Evolutionary conservation across 2,329 filamentous ascomycete genomes (phyloP).

Genomic region (Neopestalotiopsis rosae): DNA sequence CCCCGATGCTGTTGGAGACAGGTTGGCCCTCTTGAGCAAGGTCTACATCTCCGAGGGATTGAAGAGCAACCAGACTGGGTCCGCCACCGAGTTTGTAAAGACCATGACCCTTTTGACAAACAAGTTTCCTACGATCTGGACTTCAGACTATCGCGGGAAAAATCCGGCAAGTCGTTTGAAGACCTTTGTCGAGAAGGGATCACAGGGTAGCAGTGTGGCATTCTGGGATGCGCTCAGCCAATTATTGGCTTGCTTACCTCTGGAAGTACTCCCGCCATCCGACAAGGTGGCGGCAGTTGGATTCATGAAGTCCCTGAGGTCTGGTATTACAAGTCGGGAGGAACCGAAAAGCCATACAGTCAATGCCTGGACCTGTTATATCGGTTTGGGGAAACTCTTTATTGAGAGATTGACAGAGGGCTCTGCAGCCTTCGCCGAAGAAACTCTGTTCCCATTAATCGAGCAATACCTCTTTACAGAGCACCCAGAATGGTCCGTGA

Average conservation of each 20-base stretch:
- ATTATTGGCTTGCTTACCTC: slow-evolving; percentile 66
- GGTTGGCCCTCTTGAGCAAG: slow-evolving; percentile 57
- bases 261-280: slow-evolving; percentile 53
- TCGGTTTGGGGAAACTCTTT: slow-evolving; percentile 65
- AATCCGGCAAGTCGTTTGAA: slow-evolving; percentile 65
- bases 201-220: slow-evolving; percentile 72
- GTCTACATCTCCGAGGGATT: slow-evolving; percentile 76
- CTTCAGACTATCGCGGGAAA: slow-evolving; percentile 58
- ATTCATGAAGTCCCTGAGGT: slow-evolving; percentile 70
- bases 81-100: slow-evolving; percentile 73
- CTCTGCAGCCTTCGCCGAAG: slow-evolving; percentile 48
- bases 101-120: slow-evolving; percentile 71
- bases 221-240: slow-evolving; percentile 76
- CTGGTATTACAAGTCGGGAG: slow-evolving; percentile 75
- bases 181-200: slow-evolving; percentile 81
- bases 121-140: slow-evolving; percentile 75
- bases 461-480: slow-evolving; percentile 59
- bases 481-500: slow-evolving; percentile 41
- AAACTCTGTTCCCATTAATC: slow-evolving; percentile 59
- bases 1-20: slow-evolving; percentile 51
- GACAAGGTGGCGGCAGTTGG: slow-evolving; percentile 59
- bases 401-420: slow-evolving; percentile 51
- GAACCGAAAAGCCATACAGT: slow-evolving; percentile 73
- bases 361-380: slow-evolving; percentile 77
- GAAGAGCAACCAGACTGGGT: slow-evolving; percentile 74